Percentiles rank a stretch among this genome's conserved stretches.
phyloP scores from a whole-genome alignment of 2,329 filamentous ascomycete genomes.

The Intubia oerlemansii region DNA sequence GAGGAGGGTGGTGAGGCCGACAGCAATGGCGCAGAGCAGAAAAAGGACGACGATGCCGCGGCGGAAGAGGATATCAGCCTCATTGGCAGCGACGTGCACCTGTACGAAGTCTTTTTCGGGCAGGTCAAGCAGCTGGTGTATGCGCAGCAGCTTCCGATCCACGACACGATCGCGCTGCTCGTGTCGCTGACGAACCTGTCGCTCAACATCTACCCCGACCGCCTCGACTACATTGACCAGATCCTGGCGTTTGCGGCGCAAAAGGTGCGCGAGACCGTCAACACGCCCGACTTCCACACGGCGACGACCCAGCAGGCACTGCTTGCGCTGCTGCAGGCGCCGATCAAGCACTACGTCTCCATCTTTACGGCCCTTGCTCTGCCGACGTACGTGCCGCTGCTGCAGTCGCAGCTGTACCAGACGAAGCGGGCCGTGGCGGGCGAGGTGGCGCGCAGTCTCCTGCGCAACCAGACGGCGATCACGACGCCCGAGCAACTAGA shows the following conservation, averaged over 20 bases:
- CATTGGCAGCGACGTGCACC: slow-evolving; percentile 58
- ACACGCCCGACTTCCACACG: slow-evolving; percentile 89
- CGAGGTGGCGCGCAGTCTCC: slow-evolving; percentile 63
- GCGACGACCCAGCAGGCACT: slow-evolving; percentile 73
- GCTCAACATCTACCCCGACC: slow-evolving; percentile 73
- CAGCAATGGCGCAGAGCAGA: slow-evolving; percentile 7
- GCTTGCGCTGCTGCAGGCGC: slow-evolving; percentile 72
- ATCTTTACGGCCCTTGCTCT: slow-evolving; percentile 91
- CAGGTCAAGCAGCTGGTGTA: slow-evolving; percentile 89
- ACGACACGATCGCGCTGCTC: slow-evolving; percentile 81
- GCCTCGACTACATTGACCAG: slow-evolving; percentile 87
- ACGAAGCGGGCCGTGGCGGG: slow-evolving; percentile 80
- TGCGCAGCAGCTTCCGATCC: slow-evolving; percentile 74
- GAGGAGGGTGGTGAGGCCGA: neutral
- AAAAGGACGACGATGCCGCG: neutral
- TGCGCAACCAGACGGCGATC: slow-evolving; percentile 65
- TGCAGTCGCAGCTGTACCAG: slow-evolving; percentile 80
- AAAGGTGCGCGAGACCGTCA: slow-evolving; percentile 75
- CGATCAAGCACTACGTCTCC: slow-evolving; percentile 73
- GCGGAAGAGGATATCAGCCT: slow-evolving; percentile 9
- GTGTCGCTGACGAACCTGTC: slow-evolving; percentile 90
- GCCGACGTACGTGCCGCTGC: slow-evolving; percentile 75
- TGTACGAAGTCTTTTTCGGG: slow-evolving; percentile 94
- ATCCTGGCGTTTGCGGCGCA: slow-evolving; percentile 71
- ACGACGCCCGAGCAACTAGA: slow-evolving; percentile 61